phyloP scores from a whole-genome alignment of 371 early-diverging fungal genomes.

The Apophysomyces trapeziformis region DNA sequence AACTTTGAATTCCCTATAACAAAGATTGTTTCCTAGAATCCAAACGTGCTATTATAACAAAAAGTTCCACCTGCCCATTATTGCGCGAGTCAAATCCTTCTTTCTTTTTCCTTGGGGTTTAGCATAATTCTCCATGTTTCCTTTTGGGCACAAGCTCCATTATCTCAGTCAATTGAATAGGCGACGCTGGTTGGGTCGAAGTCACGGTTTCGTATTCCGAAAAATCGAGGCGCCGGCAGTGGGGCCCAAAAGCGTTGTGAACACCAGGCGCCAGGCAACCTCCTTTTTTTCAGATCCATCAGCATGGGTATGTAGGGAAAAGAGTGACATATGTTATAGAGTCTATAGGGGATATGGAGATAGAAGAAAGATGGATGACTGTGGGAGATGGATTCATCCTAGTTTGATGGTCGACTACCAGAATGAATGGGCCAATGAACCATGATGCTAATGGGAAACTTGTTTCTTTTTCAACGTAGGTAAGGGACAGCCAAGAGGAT shows the following conservation, averaged over 20 bases:
- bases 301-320: constrained; percentile 3
- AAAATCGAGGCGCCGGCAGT: constrained; percentile 1
- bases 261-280: not conserved
- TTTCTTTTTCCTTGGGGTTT: too few species aligned
- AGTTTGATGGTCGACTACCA: not conserved
- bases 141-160: too few species aligned
- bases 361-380: not conserved
- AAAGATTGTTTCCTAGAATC: too few species aligned
- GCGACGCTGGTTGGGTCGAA: not conserved
- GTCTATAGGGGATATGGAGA: not conserved
- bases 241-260: not conserved
- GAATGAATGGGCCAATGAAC: not conserved
- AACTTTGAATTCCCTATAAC: too few species aligned
- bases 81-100: too few species aligned
- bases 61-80: too few species aligned
- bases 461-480: constrained; percentile 44
- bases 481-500: constrained; percentile 97
- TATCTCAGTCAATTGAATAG: too few species aligned
- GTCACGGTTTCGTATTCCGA: not conserved
- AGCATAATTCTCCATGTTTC: too few species aligned
- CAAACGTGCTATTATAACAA: too few species aligned
- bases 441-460: too few species aligned
- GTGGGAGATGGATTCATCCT: not conserved
- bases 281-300: constrained; percentile 12
- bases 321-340: not conserved